Conservation (phyloP, 495 filamentous ascomycete genomes). For the Penicillium samsonianum region DNA sequence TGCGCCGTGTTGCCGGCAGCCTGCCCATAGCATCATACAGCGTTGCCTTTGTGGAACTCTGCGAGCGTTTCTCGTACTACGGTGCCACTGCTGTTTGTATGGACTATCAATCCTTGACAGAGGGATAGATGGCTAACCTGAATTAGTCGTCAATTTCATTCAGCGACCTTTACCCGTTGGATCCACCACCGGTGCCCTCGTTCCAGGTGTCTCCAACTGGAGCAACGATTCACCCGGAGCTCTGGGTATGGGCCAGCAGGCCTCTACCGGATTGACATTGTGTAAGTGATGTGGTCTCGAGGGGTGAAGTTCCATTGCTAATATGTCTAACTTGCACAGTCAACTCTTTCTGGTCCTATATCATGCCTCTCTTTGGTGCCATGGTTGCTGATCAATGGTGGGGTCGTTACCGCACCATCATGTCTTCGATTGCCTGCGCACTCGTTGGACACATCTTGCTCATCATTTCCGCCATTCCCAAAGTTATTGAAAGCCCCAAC, state of each 20-base stretch:
- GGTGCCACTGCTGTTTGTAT: slow-evolving; percentile 71
- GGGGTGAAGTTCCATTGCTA: background rate
- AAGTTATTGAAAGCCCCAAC: slow-evolving; percentile 25
- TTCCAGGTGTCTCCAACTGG: slow-evolving; percentile 31
- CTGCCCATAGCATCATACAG: slow-evolving; percentile 67
- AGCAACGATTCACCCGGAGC: slow-evolving; percentile 61
- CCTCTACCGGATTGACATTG: slow-evolving; percentile 61
- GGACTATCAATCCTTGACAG: slow-evolving; percentile 18
- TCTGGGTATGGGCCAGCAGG: slow-evolving; percentile 64
- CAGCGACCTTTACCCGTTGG: slow-evolving; percentile 60
- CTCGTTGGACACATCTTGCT: slow-evolving; percentile 66
- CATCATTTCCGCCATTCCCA: slow-evolving; percentile 59
- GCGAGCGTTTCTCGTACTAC: slow-evolving; percentile 80
- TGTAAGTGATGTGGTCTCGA: slow-evolving; percentile 27
- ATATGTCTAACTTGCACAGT: slow-evolving; percentile 43
- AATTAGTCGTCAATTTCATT: slow-evolving; percentile 63
- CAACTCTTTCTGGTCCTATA: slow-evolving; percentile 75
- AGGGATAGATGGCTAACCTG: background rate
- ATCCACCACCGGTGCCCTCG: slow-evolving; percentile 59
- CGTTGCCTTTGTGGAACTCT: slow-evolving; percentile 73
- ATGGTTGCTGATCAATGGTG: slow-evolving; percentile 66
- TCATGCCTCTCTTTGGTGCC: slow-evolving; percentile 67
- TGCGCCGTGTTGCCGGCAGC: slow-evolving; percentile 64
- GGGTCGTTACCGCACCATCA: slow-evolving; percentile 59
- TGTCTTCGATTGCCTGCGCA: slow-evolving; percentile 53